These are phyloP conservation scores for Fusarium nodosum DNA, from an alignment of 2,329 filamentous ascomycete species.

Conservation along the genomic window DNA sequence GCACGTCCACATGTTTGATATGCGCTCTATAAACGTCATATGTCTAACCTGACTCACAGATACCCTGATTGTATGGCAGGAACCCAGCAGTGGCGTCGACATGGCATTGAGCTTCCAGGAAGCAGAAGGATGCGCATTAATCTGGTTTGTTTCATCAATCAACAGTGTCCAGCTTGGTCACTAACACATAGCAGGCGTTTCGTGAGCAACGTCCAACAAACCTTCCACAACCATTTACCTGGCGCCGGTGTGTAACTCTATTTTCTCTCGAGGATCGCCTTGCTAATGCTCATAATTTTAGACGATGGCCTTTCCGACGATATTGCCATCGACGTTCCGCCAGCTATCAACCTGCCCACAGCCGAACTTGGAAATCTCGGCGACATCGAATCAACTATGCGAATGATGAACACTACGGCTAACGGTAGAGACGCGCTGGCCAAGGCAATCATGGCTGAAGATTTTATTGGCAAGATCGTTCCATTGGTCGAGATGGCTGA, in stretches of 20 bases:
- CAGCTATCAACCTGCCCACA: slow-evolving; percentile 79
- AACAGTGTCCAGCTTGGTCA: background rate
- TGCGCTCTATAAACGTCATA: slow-evolving; percentile 39
- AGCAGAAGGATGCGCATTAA: slow-evolving; percentile 89
- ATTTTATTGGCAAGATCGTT: slow-evolving; percentile 89
- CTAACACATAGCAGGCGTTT: slow-evolving; percentile 78
- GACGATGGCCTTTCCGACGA: slow-evolving; percentile 94
- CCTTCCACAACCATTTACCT: slow-evolving; percentile 71
- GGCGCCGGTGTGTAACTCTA: slow-evolving; percentile 68
- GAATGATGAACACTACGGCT: slow-evolving; percentile 79
- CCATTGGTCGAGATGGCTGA: slow-evolving; percentile 90
- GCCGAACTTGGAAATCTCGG: slow-evolving; percentile 85
- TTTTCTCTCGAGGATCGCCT: slow-evolving; percentile 1
- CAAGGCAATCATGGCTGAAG: slow-evolving; percentile 86
- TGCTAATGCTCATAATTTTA: slow-evolving; percentile 53
- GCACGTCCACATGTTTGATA: slow-evolving; percentile 61
- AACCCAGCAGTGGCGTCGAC: slow-evolving; percentile 83
- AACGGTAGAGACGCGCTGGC: slow-evolving; percentile 86
- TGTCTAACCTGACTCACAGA: slow-evolving; percentile 67
- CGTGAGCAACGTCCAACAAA: slow-evolving; percentile 85
- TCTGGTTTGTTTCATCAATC: slow-evolving; percentile 74
- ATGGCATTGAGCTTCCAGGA: slow-evolving; percentile 99
- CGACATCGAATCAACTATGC: slow-evolving; percentile 88
- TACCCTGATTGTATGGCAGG: slow-evolving; percentile 98
- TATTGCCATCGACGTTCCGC: slow-evolving; percentile 77